Percentiles rank a stretch among this genome's conserved stretches.
phyloP scores from a whole-genome alignment of 106 monocot species.

The Ottelia alismoides region DNA sequence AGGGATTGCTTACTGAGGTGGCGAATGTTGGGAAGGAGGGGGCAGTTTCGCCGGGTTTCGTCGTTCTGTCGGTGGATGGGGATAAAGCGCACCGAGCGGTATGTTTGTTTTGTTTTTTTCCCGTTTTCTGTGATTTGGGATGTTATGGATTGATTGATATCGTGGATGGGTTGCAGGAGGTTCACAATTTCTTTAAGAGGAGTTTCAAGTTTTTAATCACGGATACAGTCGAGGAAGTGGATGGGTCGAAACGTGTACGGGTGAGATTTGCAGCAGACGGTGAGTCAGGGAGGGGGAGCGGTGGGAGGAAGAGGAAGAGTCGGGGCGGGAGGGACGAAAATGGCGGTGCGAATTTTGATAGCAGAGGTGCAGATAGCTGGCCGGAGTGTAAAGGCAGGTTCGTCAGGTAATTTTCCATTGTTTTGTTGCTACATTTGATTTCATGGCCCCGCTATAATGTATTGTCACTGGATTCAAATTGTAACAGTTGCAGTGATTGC shows the following conservation, averaged over 20 bases:
- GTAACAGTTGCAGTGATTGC: too few species aligned
- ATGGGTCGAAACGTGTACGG: slow-evolving; percentile 40
- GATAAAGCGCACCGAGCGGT: slow-evolving; percentile 90
- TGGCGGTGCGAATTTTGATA: slow-evolving; percentile 74
- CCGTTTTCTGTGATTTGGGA: neutral
- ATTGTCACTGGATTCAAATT: too few species aligned
- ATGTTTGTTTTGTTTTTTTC: neutral
- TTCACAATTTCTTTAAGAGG: slow-evolving; percentile 97
- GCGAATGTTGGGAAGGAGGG: slow-evolving; percentile 15
- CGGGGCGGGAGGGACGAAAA: slow-evolving; percentile 16
- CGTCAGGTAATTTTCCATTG: slow-evolving; percentile 59
- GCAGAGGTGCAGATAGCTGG: slow-evolving; percentile 86
- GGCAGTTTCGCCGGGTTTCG: slow-evolving; percentile 4
- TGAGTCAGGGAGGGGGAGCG: slow-evolving; percentile 18
- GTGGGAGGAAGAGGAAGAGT: slow-evolving; percentile 63
- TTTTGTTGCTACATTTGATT: too few species aligned
- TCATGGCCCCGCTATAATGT: too few species aligned
- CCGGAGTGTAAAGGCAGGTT: slow-evolving; percentile 67
- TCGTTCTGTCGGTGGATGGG: slow-evolving; percentile 69
- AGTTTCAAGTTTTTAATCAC: slow-evolving; percentile 79
- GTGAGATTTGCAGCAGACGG: slow-evolving; percentile 45
- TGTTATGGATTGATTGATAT: neutral
- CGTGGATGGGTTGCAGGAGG: slow-evolving; percentile 37
- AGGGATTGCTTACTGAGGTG: slow-evolving; percentile 26
- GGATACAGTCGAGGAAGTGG: slow-evolving; percentile 71